Conservation (phyloP, 768 basidiomycete genomes). For the Mycena filopes region DNA sequence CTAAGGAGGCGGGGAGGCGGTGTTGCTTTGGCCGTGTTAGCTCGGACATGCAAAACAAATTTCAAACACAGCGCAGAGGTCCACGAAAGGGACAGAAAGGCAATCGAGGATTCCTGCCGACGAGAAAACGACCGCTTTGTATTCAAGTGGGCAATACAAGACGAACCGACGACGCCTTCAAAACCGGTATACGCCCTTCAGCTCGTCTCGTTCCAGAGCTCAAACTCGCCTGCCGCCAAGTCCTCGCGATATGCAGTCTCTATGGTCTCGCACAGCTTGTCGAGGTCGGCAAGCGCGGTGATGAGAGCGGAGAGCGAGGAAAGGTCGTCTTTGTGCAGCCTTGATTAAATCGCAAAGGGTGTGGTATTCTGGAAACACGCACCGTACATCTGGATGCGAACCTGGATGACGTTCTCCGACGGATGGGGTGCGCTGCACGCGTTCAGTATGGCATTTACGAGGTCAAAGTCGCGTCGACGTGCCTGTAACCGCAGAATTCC, state of each 20-base stretch:
- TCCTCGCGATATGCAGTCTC: constrained; percentile 75
- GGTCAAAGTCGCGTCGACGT: constrained; percentile 31
- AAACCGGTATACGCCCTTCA: constrained; percentile 38
- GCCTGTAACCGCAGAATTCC: constrained; percentile 99
- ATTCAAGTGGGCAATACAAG: too few relatives aligned
- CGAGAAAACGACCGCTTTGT: too few relatives aligned
- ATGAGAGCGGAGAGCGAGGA: constrained; percentile 87
- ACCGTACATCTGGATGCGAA: constrained; percentile 99
- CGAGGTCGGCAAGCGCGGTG: constrained; percentile 79
- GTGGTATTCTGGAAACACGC: constrained; percentile 44
- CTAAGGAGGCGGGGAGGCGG: too few relatives aligned
- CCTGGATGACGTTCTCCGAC: constrained; percentile 94
- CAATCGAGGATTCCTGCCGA: too few relatives aligned
- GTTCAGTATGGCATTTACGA: not conserved
- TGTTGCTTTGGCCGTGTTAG: too few relatives aligned
- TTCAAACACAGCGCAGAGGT: too few relatives aligned
- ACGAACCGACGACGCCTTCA: too few relatives aligned
- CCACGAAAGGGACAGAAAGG: too few relatives aligned
- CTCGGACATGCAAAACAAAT: too few relatives aligned
- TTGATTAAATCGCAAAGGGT: not conserved
- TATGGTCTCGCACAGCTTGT: constrained; percentile 77
- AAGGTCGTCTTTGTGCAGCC: constrained; percentile 71
- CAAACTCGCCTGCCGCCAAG: constrained; percentile 62
- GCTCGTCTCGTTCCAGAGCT: constrained; percentile 78
- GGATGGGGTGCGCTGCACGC: constrained; percentile 86